These are phyloP conservation scores for Cerioporus squamosus DNA, from an alignment of 1,284 basidiomycete genomes.

Conservation along the genomic window DNA sequence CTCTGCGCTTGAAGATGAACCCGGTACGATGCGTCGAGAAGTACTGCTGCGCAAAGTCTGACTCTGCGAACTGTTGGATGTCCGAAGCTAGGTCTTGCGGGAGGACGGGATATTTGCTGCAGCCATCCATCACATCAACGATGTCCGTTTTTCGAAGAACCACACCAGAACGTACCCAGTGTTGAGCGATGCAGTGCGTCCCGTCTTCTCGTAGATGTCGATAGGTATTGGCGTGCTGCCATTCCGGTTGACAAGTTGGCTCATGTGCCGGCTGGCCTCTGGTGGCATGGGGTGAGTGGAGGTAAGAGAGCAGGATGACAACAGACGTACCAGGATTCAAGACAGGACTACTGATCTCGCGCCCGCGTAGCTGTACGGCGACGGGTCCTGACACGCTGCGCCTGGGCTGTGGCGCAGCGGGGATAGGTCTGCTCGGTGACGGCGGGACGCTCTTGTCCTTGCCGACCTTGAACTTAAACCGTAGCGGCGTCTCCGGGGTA, in stretches of 20 bases:
- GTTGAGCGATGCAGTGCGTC: slow-evolving; percentile 49
- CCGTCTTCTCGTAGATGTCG: slow-evolving; percentile 30
- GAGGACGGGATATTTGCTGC: slow-evolving; percentile 68
- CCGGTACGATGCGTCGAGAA: slow-evolving; percentile 89
- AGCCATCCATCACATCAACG: slow-evolving; percentile 1
- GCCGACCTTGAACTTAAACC: slow-evolving; percentile 17
- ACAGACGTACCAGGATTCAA: slow-evolving; percentile 60
- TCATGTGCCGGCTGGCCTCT: slow-evolving; percentile 77
- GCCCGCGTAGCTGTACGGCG: slow-evolving; percentile 44
- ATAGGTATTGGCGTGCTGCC: slow-evolving; percentile 73
- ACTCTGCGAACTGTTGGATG: slow-evolving; percentile 84
- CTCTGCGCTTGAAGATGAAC: slow-evolving; percentile 78
- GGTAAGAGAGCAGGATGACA: not conserved
- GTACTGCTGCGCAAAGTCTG: slow-evolving; percentile 83
- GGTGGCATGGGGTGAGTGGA: slow-evolving; percentile 4
- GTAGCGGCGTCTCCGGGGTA: slow-evolving; percentile 23
- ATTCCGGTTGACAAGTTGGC: slow-evolving; percentile 67
- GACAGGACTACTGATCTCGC: slow-evolving; percentile 67
- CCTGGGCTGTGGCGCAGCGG: slow-evolving; percentile 20
- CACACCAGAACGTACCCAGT: slow-evolving; percentile 57
- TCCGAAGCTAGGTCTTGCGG: slow-evolving; percentile 80
- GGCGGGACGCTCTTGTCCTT: slow-evolving; percentile 23
- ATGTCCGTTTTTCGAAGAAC: not conserved
- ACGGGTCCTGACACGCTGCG: slow-evolving; percentile 25
- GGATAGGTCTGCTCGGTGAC: slow-evolving; percentile 21